phyloP scores from a whole-genome alignment of 2,329 filamentous ascomycete species.

The Hymenoscyphus albidus region DNA sequence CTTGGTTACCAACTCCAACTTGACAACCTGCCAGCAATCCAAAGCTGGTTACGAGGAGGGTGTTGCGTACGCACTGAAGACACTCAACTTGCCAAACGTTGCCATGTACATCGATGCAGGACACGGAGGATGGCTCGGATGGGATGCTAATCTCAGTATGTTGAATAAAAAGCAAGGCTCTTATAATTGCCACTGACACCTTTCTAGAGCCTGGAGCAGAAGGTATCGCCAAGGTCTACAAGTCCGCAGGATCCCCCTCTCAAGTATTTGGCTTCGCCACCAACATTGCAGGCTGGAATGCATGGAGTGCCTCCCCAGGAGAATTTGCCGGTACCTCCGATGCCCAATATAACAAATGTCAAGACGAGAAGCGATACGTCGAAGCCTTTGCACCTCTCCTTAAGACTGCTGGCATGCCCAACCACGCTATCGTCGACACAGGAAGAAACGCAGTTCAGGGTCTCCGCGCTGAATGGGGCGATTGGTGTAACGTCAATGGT shows the following conservation, averaged over 20 bases:
- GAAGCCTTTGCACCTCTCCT: constrained; percentile 39
- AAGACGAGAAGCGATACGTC: constrained; percentile 41
- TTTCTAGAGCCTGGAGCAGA: constrained; percentile 40
- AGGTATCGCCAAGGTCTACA: constrained; percentile 47
- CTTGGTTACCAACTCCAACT: constrained; percentile 52
- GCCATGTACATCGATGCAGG: constrained; percentile 56
- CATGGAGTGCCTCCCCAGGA: constrained; percentile 27
- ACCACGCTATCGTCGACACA: constrained; percentile 48
- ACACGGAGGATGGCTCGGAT: constrained; percentile 57
- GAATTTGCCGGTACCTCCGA: constrained; percentile 39
- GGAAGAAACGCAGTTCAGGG: constrained; percentile 47
- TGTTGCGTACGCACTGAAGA: constrained; percentile 48
- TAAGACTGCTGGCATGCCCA: constrained; percentile 26
- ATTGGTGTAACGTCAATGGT: constrained; percentile 41
- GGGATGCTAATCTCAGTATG: constrained; percentile 48
- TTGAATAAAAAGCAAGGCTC: neutral
- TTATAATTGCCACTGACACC: constrained; percentile 11
- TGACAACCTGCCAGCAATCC: constrained; percentile 48
- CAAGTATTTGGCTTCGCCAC: constrained; percentile 52
- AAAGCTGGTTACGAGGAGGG: constrained; percentile 47
- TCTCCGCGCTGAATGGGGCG: constrained; percentile 43
- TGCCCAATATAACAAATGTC: constrained; percentile 45
- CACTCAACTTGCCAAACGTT: constrained; percentile 53
- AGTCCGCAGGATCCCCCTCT: constrained; percentile 46
- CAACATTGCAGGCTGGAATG: constrained; percentile 58